Base-by-base conservation (phyloP, 441 rosid genomes). In the Pelargonium myrrhifolium region DNA sequence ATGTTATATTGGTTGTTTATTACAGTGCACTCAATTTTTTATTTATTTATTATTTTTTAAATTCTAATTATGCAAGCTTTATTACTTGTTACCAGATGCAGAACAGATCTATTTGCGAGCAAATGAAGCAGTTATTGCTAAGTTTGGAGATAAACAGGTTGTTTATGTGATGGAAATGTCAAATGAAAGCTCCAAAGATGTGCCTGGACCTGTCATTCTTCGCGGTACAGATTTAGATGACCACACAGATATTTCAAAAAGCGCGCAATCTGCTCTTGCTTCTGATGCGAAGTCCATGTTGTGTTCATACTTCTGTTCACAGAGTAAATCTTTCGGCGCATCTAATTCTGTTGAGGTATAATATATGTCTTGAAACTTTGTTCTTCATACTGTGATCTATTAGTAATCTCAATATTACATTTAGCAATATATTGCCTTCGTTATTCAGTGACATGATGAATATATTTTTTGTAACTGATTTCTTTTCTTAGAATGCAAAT, bases 401-500 rank as follows among this genome's bases (percentile, higher is more conserved):
- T 53, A 53, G 22, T 20, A 6, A 4, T 53, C 6, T 53, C 9
- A 53, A 49, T 49, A 49, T 43, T 17, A 18, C 21, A 17, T 53
- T 53, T 49, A 17, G 59, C 59, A 53, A 53, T 22, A 43, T 2
- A 53, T 20, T 53, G 22, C 9, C 22, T 53, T 20, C 9, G 9
- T 53, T 53, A 53, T 53, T 53, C 22, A 53, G 21, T 17, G 59
- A 53, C 22, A 53, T 53, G 22, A 53, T 53, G 59, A n/a, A 10
- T 53, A 17, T 53, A 53, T n/a, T 31, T 75, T 69, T 74, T 72
- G 66, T 82, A 72, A 82, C 62, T 67, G 61, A 12, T 76, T 73
- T 81, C 76, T 80, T 71, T 78, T 72, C 86, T 67, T 86, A 90
- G 97, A 83, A 74, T 86, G 97, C 94, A 93, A 96, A 89, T 76